Evolutionary conservation across 768 basidiomycete species (phyloP), one percentile per base, ranked within the genome.

Genomic region (Rhizopogon vinicolor): DNA sequence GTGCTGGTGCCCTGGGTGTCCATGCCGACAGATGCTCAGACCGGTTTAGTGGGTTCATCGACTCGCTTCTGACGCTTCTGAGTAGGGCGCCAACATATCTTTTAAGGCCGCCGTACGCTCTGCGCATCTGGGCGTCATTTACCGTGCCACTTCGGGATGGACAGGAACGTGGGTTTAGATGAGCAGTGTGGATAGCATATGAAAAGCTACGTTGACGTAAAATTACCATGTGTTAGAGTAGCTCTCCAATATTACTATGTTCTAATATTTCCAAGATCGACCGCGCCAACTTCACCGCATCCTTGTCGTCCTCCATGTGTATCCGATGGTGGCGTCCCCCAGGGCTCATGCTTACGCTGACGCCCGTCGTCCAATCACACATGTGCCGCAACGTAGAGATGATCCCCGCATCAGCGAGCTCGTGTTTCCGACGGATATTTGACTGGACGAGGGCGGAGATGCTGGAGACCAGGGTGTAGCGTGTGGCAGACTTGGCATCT

Each of bases 391-490:
- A 55, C 13, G 75, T 76, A 9, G 70, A 65, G 44, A 76, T 75
- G 51, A 81, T 78, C n/a, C 77, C 77, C 0, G 72, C 72, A 0
- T 78, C 78, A 16, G 70, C 62, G 9, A 81, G 60, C 42, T 74
- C 74, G 39, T 71, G 63, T n/a, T 71, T 67, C 31, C 71, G 67
- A 41, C 64, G 58, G 2, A 71, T 65, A 29, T 78, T 74, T 3
- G 69, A 68, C 54, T 72, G 69, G 0, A 82, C 79, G 8, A 91
- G 78, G 56, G 82, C 77, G 14, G 80, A 67, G 3, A 91, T 76
- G 56, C 84, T 85, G 1, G 75, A 68, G 0, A 85, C 80, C 1
- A 86, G 82, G 0, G 86, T 87, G 6, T 78, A 69, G 19, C 87
- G 79, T 1, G 84, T 78, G 7, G 81, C 80, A 0, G 80, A 73